Conservation (phyloP, 139 green algal genomes). For the Chlorella sorokiniana region DNA sequence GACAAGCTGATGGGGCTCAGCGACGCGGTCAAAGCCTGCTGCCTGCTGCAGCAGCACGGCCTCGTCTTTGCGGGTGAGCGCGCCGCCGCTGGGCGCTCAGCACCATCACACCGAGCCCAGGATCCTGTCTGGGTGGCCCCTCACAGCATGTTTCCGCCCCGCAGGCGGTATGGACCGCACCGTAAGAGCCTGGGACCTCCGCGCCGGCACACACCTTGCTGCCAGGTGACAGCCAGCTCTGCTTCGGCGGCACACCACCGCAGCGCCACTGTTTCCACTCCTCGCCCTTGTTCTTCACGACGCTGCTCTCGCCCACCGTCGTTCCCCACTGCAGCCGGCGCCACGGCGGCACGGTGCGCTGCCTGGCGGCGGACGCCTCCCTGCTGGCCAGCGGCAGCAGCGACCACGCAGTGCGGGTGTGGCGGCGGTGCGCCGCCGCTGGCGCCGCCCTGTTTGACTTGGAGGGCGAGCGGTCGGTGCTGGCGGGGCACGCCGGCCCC, state of each 20-base stretch:
- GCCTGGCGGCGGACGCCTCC: constrained; percentile 53
- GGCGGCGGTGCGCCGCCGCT: constrained; percentile 12
- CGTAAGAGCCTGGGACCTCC: constrained; percentile 72
- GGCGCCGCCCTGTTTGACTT: constrained; percentile 54
- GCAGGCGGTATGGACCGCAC: constrained; percentile 71
- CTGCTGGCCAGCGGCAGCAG: constrained; percentile 51
- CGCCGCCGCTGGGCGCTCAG: neutral
- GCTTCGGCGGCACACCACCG: neutral
- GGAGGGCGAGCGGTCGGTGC: constrained; percentile 20
- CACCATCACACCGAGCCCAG: neutral
- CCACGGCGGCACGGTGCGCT: constrained; percentile 64
- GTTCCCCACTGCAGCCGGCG: constrained; percentile 35
- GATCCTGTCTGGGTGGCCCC: too few relatives aligned
- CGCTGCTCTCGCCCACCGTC: neutral
- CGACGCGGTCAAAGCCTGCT: constrained; percentile 44
- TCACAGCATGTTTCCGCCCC: too few relatives aligned
- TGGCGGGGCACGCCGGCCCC: constrained; percentile 65
- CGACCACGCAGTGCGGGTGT: constrained; percentile 57
- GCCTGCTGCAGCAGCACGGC: constrained; percentile 53
- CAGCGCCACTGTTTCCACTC: neutral
- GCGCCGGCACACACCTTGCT: constrained; percentile 54
- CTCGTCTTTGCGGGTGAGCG: constrained; percentile 65
- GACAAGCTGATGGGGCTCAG: constrained; percentile 64
- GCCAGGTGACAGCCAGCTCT: neutral
- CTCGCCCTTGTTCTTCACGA: neutral